Base-by-base conservation (phyloP, 116 monocot species). In the Phalaenopsis hybrid region DNA sequence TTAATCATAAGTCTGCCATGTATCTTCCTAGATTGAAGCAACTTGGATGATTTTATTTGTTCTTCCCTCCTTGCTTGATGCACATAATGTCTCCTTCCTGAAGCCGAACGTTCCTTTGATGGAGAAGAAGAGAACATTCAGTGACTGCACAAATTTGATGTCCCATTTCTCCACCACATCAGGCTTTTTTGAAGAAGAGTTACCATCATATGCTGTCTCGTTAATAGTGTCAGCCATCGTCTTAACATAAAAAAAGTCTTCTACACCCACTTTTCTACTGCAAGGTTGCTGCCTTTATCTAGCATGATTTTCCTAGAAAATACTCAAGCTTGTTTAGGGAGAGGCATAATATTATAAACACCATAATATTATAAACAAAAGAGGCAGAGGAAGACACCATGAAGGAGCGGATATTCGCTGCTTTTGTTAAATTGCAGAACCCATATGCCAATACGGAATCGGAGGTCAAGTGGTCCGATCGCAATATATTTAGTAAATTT, bases 101-200 rank as follows among this genome's bases (percentile, higher is more conserved):
- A n/a, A n/a, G n/a, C n/a, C n/a, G n/a, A n/a, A n/a, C n/a, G n/a
- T n/a, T n/a, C n/a, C n/a, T n/a, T n/a, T n/a, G n/a, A n/a, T n/a
- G n/a, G n/a, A n/a, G n/a, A n/a, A n/a, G 82, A 91, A 86, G 78
- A 88, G 78, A 83, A 89, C 49, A 81, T 93, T 93, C 6, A 93
- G 48, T 6, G 93, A 85, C 78, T 93, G 93, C 81, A 91, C 93
- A 86, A 89, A 55, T 76, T 83, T 93, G 34, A 93, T 78, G 55
- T 78, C 86, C 88, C 89, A 90, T 55, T 80, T 85, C 67, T 90
- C 93, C 41, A 82, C 55, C 18, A 55, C 69, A 73, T 83, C 83
- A 44, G 86, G 84, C 49, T 44, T 13, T 16, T 45, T 75, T 5
- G 48, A 57, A 10, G 73, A 59, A n/a, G 21, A 11, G 58, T 70